Evolutionary conservation across 2,329 filamentous ascomycete species (phyloP), one percentile per base, ranked within the genome.

Genomic region (Trichoderma guizhouense): DNA sequence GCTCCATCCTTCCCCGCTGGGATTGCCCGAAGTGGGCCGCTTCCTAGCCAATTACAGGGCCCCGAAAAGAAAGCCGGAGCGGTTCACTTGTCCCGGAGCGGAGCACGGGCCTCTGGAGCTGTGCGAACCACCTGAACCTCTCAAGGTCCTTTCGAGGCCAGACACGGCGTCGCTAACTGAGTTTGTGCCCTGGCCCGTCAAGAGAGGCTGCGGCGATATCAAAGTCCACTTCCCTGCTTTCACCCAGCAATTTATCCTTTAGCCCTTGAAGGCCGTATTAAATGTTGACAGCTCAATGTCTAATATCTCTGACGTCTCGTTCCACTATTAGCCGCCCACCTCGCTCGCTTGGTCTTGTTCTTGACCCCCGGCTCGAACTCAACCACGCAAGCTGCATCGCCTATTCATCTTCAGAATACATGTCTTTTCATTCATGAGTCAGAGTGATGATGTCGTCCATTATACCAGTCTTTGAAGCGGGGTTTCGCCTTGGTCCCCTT

Each of bases 61-160:
- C n/a, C 24, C 47, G 43, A 71, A 64, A 63, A 14, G 60, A 63
- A 71, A 71, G 68, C 68, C 60, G 68, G 68, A 32, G 53, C 66
- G 57, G 66, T 53, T 61, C 64, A 39, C 32, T 55, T 39, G 51
- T 7, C 55, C 47, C 66, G 66, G 57, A 47, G 39, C 66, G 39
- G 57, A 57, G 66, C 66, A 28, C 36, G 66, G 28, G 21, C 21
- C 28, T 15, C 11, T 65, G 55, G n/a, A 32, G 28, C 55, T 55
- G 14, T 32, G 7, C 57, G 36, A 51, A 26, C 64, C 64, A 51
- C 28, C 28, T 53, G 39, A 62, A 62, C 57, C 28, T 51, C 36
- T 32, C 47, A n/a, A 21, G 57, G 43, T 26, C 39, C 65, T 53
- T 36, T 69, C 15, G 5, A 12, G 28, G 39, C 55, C 57, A 39